These are phyloP conservation scores for Peronosclerospora sorghi DNA, from an alignment of 352 stramenopile genomes.

Conservation along the genomic window DNA sequence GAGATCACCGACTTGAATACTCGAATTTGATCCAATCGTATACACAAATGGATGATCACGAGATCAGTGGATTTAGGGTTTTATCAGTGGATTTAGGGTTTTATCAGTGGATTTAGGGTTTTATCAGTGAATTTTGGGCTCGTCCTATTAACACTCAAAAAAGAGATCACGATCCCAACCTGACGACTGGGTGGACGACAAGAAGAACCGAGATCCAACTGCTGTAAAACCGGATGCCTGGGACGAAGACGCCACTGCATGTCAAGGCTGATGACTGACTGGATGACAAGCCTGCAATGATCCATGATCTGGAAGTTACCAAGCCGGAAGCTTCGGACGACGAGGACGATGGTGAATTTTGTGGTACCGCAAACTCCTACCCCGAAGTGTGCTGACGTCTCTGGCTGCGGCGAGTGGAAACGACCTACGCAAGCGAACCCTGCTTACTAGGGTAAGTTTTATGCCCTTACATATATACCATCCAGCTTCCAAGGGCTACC, in stretches of 20 bases:
- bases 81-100: too few relatives aligned
- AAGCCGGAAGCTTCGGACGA: conserved; percentile 93
- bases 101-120: too few relatives aligned
- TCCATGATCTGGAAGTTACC: conserved; percentile 61
- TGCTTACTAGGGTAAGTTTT: conserved; percentile 89
- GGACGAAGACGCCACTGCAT: conserved; percentile 83
- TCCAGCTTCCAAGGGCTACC: conserved; percentile 86
- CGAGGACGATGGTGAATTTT: conserved; percentile 87
- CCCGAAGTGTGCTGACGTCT: conserved; percentile 69
- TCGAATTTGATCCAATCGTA: too few relatives aligned
- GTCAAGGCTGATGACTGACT: conserved; percentile 87
- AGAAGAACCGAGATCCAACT: conserved; percentile 81
- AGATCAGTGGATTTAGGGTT: too few relatives aligned
- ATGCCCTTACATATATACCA: conserved; percentile 86
- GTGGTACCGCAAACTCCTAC: conserved; percentile 84
- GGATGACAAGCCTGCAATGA: conserved; percentile 68
- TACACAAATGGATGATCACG: too few relatives aligned
- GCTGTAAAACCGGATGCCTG: conserved; percentile 87
- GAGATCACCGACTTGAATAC: too few relatives aligned
- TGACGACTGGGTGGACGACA: conserved; percentile 86
- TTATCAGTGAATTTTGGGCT: too few relatives aligned
- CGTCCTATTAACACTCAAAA: conserved; percentile 76
- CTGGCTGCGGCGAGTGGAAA: conserved; percentile 87
- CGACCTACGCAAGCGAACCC: conserved; percentile 84
- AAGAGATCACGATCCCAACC: conserved; percentile 90